Base-by-base conservation (phyloP, 177 flowering plant genomes). In the Vitis hybrid region DNA sequence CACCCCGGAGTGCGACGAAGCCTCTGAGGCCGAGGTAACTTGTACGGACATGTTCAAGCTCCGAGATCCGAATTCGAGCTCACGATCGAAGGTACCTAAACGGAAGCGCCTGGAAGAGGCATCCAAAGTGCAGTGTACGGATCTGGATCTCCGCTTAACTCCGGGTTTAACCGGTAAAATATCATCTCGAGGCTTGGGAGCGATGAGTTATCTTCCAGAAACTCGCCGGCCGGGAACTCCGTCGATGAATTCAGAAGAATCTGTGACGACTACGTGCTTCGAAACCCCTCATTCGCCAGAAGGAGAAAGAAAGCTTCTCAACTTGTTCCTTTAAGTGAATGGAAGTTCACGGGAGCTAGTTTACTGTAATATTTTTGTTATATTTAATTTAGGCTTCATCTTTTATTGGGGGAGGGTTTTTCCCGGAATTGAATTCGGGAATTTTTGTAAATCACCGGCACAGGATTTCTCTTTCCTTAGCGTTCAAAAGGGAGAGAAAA, bases 241-340 rank as follows among this genome's bases (percentile, higher is more conserved):
- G 11, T 87, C 90, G 46, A 78, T 83, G 87, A 85, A 81, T 60
- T 88, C 94, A 0, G 94, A 88, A 52, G 92, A 82, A 60, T 90
- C 93, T 2, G 89, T 17, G 58, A 85, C 88, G 27, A 87, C 93
- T 4, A 77, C 84, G 54, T 83, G 84, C 59, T 74, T 77, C 20
- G 88, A 85, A 10, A 78, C 83, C 69, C 78, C 9, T 49, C 30
- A 54, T 59, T 18, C 51, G 14, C 63, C n/a, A 46, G 76, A 65
- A 66, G 73, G 55, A 20, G 77, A 83, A 9, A 68, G 69, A 14
- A 80, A 77, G 77, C 75, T 87, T 17, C 75, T 91, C 2, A 84
- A 81, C 67, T 65, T 88, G 70, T 89, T 90, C 72, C 10, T 57
- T 65, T 80, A 64, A 15, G 30, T 32, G 67, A 49, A 18, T 21